phyloP scores from a whole-genome alignment of 2,329 filamentous ascomycete genomes.

The Alternaria solani region DNA sequence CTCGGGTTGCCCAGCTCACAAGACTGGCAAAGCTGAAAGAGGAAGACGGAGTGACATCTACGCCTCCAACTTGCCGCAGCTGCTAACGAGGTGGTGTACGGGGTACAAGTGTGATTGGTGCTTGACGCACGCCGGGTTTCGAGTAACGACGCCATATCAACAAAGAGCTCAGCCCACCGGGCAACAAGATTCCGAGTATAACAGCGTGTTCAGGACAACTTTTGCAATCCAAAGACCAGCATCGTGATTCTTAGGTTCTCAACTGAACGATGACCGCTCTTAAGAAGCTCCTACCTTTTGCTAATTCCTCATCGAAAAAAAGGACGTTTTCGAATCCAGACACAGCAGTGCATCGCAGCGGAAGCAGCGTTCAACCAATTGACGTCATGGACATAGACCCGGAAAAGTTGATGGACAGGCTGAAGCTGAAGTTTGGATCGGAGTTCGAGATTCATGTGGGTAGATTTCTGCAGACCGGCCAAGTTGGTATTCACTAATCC shows the following conservation, averaged over 20 bases:
- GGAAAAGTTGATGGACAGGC: slow-evolving; percentile 3
- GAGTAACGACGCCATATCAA: not conserved
- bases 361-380: not conserved
- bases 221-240: not conserved
- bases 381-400: slow-evolving; percentile 1
- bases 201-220: not conserved
- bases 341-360: no score
- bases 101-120: not conserved
- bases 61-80: not conserved
- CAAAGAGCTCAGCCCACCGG: not conserved
- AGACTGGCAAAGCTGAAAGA: not conserved
- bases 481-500: not conserved
- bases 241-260: no score
- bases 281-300: no score
- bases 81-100: not conserved
- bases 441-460: slow-evolving; percentile 4
- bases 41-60: not conserved
- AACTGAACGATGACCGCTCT: no score
- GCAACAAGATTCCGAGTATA: not conserved
- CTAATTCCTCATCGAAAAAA: no score
- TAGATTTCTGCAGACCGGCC: not conserved
- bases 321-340: no score
- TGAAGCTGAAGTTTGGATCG: slow-evolving; percentile 1
- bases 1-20: not conserved
- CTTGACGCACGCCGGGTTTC: not conserved